phyloP scores from a whole-genome alignment of 345 rosid genomes.

The Salix exigua region DNA sequence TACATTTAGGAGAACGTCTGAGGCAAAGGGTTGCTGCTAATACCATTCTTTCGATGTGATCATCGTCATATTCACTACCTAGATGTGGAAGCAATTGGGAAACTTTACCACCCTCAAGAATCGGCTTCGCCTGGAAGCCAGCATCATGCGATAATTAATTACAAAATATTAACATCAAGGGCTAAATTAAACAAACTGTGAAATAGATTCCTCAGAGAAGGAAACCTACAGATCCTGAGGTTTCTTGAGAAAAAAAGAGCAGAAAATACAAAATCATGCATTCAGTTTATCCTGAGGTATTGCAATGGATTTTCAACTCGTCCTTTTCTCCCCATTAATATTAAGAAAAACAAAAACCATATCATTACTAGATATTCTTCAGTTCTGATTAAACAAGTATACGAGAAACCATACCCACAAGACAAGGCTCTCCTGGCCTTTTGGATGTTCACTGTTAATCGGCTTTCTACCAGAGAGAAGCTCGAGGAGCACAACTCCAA shows the following conservation, averaged over 20 bases:
- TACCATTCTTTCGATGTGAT: constrained; percentile 64
- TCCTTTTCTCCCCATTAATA: not conserved
- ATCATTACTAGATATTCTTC: not conserved
- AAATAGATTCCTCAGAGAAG: not conserved
- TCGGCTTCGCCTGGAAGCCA: constrained; percentile 70
- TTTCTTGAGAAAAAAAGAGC: not conserved
- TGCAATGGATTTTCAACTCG: not conserved
- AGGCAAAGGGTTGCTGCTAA: constrained; percentile 82
- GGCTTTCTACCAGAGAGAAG: constrained; percentile 90
- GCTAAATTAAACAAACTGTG: not conserved
- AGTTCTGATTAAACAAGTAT: not conserved
- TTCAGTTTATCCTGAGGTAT: not conserved
- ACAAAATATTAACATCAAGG: not conserved
- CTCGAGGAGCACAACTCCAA: constrained; percentile 92
- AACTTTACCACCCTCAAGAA: constrained; percentile 59
- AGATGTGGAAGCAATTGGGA: constrained; percentile 65
- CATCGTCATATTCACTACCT: constrained; percentile 32
- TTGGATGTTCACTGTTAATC: constrained; percentile 49
- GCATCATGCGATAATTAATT: not conserved
- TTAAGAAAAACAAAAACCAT: not conserved
- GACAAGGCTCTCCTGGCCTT: constrained; percentile 83
- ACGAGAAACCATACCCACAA: constrained; percentile 68
- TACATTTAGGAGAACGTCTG: constrained; percentile 47
- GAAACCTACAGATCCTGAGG: not conserved
- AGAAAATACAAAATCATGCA: not conserved